Percentiles rank a stretch among this genome's conserved stretches.
Conservation (phyloP, 2,329 filamentous ascomycete genomes). For the Emergomyces africanus region DNA sequence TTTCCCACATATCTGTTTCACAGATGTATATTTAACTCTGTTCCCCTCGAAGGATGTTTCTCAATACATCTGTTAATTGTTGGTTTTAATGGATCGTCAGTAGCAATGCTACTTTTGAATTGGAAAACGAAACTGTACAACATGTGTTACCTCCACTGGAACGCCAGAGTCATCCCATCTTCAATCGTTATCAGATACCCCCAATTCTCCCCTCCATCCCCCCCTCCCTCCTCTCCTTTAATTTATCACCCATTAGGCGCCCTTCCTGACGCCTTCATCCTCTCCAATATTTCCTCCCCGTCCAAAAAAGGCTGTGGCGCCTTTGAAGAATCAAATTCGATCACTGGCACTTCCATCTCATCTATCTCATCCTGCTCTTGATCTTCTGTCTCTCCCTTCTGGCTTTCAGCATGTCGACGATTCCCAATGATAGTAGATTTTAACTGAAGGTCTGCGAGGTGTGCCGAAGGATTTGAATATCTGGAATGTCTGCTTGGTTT, state of each 20-base stretch:
- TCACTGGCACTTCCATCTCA: background rate
- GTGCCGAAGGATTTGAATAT: constrained; percentile 5
- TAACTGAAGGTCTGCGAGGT: constrained; percentile 8
- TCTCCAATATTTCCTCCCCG: constrained; percentile 5
- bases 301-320: constrained; percentile 11
- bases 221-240: background rate
- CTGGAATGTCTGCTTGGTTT: constrained; percentile 4
- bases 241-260: background rate
- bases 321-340: constrained; percentile 10
- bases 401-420: background rate
- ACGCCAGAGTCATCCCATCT: background rate
- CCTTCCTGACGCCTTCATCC: constrained; percentile 1
- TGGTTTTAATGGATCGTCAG: background rate
- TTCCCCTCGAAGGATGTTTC: background rate
- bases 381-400: background rate
- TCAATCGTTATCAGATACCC: background rate
- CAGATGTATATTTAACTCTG: background rate
- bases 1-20: background rate
- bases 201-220: no score
- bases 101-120: background rate
- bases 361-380: background rate
- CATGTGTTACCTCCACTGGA: background rate
- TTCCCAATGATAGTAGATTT: background rate
- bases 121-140: background rate
- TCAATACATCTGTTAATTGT: background rate